These are phyloP conservation scores for Diaporthe ilicicola DNA, from an alignment of 2,329 filamentous ascomycete genomes.

Conservation along the genomic window DNA sequence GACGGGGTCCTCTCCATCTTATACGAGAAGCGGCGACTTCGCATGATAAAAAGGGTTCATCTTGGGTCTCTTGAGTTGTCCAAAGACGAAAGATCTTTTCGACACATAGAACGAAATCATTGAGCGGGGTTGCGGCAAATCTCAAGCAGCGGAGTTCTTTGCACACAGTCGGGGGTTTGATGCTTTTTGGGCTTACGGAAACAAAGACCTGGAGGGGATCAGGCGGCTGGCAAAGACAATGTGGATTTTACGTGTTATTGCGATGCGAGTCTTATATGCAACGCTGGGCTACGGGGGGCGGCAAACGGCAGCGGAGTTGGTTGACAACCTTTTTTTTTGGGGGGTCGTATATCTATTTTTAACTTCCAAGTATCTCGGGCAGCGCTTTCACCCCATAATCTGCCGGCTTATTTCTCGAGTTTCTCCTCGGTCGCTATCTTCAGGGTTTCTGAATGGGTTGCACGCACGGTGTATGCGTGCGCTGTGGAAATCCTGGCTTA, in stretches of 20 bases:
- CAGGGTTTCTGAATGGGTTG: conserved; percentile 32
- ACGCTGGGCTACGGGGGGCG: conserved; percentile 30
- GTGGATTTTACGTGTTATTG: conserved; percentile 31
- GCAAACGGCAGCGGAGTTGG: conserved; percentile 35
- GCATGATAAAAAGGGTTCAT: conserved; percentile 56
- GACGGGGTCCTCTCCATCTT: conserved; percentile 41
- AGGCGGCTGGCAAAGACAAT: conserved; percentile 33
- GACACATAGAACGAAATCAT: conserved; percentile 60
- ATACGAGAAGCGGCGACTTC: conserved; percentile 48
- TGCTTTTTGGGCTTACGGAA: conserved; percentile 33
- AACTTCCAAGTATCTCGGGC: conserved; percentile 32
- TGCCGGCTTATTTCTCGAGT: conserved; percentile 33
- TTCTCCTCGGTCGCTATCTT: conserved; percentile 28
- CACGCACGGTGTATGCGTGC: conserved; percentile 28
- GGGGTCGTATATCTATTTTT: conserved; percentile 32
- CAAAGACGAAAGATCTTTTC: conserved; percentile 55
- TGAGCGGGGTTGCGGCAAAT: conserved; percentile 41
- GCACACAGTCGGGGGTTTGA: conserved; percentile 42
- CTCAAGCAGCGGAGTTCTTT: conserved; percentile 44
- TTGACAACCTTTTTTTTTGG: conserved; percentile 26
- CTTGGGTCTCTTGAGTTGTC: conserved; percentile 59
- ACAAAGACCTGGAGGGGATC: conserved; percentile 33
- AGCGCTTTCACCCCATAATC: conserved; percentile 32
- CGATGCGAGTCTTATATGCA: conserved; percentile 28
- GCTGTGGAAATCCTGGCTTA: conserved; percentile 33